Conservation (phyloP, 2,329 filamentous ascomycete genomes). For the Colletotrichum orchidophilum region DNA sequence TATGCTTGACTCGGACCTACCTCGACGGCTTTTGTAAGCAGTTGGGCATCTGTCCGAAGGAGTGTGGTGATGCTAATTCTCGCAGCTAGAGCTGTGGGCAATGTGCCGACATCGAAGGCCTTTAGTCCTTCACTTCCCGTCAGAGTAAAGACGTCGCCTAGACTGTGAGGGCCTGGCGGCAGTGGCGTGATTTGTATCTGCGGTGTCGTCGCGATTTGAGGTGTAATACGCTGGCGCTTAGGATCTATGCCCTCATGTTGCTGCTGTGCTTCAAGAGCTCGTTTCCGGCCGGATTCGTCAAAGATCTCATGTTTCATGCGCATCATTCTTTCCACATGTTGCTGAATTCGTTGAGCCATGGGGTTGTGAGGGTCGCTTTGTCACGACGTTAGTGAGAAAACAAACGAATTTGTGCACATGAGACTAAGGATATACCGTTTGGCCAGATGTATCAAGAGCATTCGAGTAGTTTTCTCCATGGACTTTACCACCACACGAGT, state of each 20-base stretch:
- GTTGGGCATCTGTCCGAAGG: constrained; percentile 72
- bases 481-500: constrained; percentile 86
- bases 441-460: constrained; percentile 83
- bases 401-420: neutral
- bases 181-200: constrained; percentile 73
- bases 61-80: constrained; percentile 86
- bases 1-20: constrained; percentile 53
- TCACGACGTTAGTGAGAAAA: constrained; percentile 37
- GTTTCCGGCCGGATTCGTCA: constrained; percentile 82
- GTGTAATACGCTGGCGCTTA: constrained; percentile 79
- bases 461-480: constrained; percentile 92
- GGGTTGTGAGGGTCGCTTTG: constrained; percentile 82
- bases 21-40: constrained; percentile 78
- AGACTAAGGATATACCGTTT: constrained; percentile 68
- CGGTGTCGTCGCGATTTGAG: constrained; percentile 33
- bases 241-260: constrained; percentile 74
- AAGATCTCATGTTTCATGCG: constrained; percentile 81
- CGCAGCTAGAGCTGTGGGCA: constrained; percentile 79
- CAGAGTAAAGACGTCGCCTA: constrained; percentile 87
- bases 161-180: constrained; percentile 77
- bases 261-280: constrained; percentile 75
- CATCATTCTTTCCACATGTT: constrained; percentile 84
- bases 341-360: constrained; percentile 80
- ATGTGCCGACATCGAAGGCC: constrained; percentile 82
- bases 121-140: constrained; percentile 79